Percentiles rank a stretch among this genome's conserved stretches.
phyloP scores from a whole-genome alignment of 73 alveolate species.

The Paraurostyla sp. region DNA sequence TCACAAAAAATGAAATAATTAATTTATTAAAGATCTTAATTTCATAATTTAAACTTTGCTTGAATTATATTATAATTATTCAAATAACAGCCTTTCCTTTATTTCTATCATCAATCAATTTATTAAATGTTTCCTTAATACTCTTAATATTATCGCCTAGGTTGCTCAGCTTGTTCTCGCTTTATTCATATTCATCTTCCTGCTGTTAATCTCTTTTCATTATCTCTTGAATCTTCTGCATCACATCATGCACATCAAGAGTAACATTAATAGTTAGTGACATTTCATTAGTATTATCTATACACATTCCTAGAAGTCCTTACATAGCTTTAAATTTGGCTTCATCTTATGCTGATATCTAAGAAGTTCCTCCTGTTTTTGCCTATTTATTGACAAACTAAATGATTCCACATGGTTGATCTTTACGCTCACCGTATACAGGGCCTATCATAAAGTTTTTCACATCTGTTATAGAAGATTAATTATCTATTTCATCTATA shows the following conservation, averaged over 20 bases:
- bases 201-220: constrained; percentile 41
- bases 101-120: constrained; percentile 47
- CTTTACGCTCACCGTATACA: constrained; percentile 71
- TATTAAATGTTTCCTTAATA: constrained; percentile 54
- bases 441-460: constrained; percentile 81
- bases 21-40: not conserved
- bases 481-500: constrained; percentile 75
- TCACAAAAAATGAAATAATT: too few species aligned
- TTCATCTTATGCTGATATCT: constrained; percentile 60
- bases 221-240: constrained; percentile 57
- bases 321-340: constrained; percentile 69
- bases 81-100: constrained; percentile 45
- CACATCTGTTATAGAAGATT: constrained; percentile 71
- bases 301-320: constrained; percentile 81
- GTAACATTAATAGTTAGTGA: constrained; percentile 61
- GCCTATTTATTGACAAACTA: constrained; percentile 70
- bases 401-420: constrained; percentile 75
- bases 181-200: constrained; percentile 31
- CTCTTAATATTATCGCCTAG: constrained; percentile 42
- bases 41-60: not conserved
- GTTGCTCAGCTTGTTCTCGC: constrained; percentile 14
- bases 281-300: constrained; percentile 79
- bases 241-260: constrained; percentile 66
- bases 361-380: constrained; percentile 58
- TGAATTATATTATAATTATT: not conserved